phyloP scores from a whole-genome alignment of 2,329 filamentous ascomycete genomes.

The Cryphonectria carpinicola region DNA sequence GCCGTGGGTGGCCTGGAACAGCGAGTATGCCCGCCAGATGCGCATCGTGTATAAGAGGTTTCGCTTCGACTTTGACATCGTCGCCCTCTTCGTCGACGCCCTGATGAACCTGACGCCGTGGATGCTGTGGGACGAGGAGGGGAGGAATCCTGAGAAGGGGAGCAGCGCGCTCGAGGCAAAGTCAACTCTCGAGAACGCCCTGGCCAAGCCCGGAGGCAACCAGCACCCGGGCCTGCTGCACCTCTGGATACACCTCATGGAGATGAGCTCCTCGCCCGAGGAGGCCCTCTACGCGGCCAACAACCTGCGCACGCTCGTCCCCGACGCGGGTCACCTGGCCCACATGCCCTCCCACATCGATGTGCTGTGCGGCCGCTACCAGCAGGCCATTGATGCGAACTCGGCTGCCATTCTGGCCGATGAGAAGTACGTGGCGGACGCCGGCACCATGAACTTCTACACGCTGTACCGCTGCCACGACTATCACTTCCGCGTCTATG shows the following conservation, averaged over 20 bases:
- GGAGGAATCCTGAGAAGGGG: constrained; percentile 50
- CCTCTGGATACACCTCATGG: constrained; percentile 50
- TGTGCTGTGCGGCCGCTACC: constrained; percentile 73
- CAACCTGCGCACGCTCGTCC: constrained; percentile 64
- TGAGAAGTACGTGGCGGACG: constrained; percentile 63
- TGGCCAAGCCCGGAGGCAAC: constrained; percentile 50
- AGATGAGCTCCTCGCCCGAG: constrained; percentile 66
- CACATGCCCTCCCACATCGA: constrained; percentile 78
- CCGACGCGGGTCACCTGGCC: constrained; percentile 68
- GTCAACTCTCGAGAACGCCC: constrained; percentile 59
- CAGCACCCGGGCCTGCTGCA: constrained; percentile 68
- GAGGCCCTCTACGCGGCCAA: constrained; percentile 64
- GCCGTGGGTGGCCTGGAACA: constrained; percentile 56
- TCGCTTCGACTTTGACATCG: constrained; percentile 38
- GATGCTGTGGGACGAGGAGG: constrained; percentile 47
- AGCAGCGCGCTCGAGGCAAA: constrained; percentile 64
- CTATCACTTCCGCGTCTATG: constrained; percentile 76
- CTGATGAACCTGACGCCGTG: constrained; percentile 55
- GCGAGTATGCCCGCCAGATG: constrained; percentile 63
- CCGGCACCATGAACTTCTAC: constrained; percentile 73
- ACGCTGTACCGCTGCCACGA: constrained; percentile 76
- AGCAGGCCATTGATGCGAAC: constrained; percentile 68
- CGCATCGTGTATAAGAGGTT: constrained; percentile 40
- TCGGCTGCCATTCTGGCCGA: constrained; percentile 69
- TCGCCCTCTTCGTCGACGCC: constrained; percentile 54